phyloP scores from a whole-genome alignment of 169 alveolate species.

The Plasmodium falciparum region DNA sequence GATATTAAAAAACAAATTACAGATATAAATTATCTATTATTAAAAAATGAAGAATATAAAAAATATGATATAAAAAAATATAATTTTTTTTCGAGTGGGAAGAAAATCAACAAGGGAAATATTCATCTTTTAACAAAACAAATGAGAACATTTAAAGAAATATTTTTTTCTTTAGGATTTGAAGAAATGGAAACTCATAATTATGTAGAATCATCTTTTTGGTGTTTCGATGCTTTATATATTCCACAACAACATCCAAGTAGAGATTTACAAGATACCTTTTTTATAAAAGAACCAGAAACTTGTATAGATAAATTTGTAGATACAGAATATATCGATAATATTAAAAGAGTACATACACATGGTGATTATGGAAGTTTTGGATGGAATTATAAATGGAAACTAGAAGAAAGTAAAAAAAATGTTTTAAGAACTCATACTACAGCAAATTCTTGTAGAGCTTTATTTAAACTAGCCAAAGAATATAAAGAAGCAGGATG shows the following conservation, averaged over 20 bases:
- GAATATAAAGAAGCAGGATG: slow-evolving; percentile 85
- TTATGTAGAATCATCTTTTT: slow-evolving; percentile 98
- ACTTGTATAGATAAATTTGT: not conserved
- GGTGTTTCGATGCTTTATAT: slow-evolving; percentile 99
- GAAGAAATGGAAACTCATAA: slow-evolving; percentile 99
- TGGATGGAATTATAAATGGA: slow-evolving; percentile 99
- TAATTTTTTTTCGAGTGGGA: slow-evolving; percentile 89
- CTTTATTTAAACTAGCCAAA: slow-evolving; percentile 95
- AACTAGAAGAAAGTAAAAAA: slow-evolving; percentile 87
- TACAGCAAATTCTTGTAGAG: slow-evolving; percentile 98
- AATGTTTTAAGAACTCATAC: slow-evolving; percentile 98
- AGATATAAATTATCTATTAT: slow-evolving; percentile 19
- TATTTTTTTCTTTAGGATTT: slow-evolving; percentile 94
- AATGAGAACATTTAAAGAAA: slow-evolving; percentile 88
- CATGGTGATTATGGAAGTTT: slow-evolving; percentile 95
- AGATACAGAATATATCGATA: slow-evolving; percentile 89
- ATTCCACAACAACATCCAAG: slow-evolving; percentile 99
- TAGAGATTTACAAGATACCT: slow-evolving; percentile 99
- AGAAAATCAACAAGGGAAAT: slow-evolving; percentile 89
- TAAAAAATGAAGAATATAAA: slow-evolving; percentile 57
- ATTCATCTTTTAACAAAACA: slow-evolving; percentile 92
- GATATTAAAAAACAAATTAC: slow-evolving; percentile 49
- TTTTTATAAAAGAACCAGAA: slow-evolving; percentile 92
- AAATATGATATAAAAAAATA: slow-evolving; percentile 85
- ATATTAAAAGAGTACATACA: slow-evolving; percentile 95